These are phyloP conservation scores for Immersiporthe knoxdaviesiana DNA, from an alignment of 2,329 filamentous ascomycete species.

Conservation along the genomic window DNA sequence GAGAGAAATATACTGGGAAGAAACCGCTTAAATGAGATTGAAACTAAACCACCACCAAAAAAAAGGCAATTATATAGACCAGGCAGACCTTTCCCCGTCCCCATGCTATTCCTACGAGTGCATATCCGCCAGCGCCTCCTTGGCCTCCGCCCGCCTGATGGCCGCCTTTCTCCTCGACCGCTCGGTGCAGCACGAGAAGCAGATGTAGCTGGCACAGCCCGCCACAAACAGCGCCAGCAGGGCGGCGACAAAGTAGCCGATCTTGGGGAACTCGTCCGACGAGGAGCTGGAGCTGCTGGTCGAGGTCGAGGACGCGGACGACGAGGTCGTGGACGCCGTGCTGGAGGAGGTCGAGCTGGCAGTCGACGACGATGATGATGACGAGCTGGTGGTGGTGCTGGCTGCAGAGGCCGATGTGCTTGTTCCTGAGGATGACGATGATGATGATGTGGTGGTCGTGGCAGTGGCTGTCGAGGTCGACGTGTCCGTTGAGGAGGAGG, in stretches of 20 bases:
- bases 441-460: neutral
- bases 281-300: neutral
- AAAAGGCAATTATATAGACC: no score
- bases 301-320: slow-evolving; percentile 3
- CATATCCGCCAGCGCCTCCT: slow-evolving; percentile 9
- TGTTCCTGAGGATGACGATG: neutral
- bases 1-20: neutral
- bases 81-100: no score
- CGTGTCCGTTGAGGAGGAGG: neutral
- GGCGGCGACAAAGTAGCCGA: slow-evolving; percentile 16
- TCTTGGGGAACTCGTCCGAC: neutral
- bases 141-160: slow-evolving; percentile 6
- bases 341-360: slow-evolving; percentile 15
- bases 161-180: neutral
- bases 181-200: slow-evolving; percentile 15
- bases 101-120: neutral
- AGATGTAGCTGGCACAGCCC: slow-evolving; percentile 3
- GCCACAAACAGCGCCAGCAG: slow-evolving; percentile 12
- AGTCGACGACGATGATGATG: neutral
- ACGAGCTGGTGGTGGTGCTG: neutral
- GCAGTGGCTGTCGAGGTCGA: slow-evolving; percentile 1
- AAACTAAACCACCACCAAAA: no score
- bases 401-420: slow-evolving; percentile 9
- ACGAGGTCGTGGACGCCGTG: slow-evolving; percentile 16
- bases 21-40: neutral